Evolutionary conservation across 1,139 yeast genomes (phyloP).

Genomic region (Sugiyamaella castrensis): DNA sequence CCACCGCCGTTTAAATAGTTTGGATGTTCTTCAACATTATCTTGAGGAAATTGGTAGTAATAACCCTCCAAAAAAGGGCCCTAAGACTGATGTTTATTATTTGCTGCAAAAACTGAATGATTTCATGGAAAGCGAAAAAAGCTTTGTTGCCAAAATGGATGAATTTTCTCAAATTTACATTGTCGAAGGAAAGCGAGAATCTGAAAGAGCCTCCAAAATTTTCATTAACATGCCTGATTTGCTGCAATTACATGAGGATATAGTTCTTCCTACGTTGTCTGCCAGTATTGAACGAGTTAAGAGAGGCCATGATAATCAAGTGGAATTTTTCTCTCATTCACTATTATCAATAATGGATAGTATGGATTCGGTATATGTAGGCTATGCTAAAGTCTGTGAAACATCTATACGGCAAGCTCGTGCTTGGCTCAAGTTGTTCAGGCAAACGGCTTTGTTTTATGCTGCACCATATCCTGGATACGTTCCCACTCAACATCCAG

Average conservation of each 20-base stretch:
- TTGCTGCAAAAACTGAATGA: constrained; percentile 15
- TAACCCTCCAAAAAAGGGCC: constrained; percentile 3
- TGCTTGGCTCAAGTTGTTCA: constrained; percentile 11
- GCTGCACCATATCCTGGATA: constrained; percentile 17
- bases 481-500: constrained; percentile 27
- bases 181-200: constrained; percentile 14
- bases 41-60: constrained; percentile 17
- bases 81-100: constrained; percentile 3
- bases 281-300: constrained; percentile 20
- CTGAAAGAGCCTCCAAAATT: constrained; percentile 20
- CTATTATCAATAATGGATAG: constrained; percentile 1
- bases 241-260: constrained; percentile 25
- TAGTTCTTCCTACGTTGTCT: constrained; percentile 22
- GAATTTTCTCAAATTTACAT: constrained; percentile 27
- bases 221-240: constrained; percentile 28
- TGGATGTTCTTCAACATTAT: constrained; percentile 25
- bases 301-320: constrained; percentile 14
- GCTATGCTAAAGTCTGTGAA: constrained; percentile 10
- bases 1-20: constrained; percentile 20
- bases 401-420: constrained; percentile 12
- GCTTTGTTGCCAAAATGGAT: constrained; percentile 23
- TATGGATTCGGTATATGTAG: constrained; percentile 3
- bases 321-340: constrained; percentile 13
- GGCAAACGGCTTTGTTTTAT: constrained; percentile 15
- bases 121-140: constrained; percentile 26